These are phyloP conservation scores for Senna tora DNA, from an alignment of 306 rosid genomes.

Conservation along the genomic window DNA sequence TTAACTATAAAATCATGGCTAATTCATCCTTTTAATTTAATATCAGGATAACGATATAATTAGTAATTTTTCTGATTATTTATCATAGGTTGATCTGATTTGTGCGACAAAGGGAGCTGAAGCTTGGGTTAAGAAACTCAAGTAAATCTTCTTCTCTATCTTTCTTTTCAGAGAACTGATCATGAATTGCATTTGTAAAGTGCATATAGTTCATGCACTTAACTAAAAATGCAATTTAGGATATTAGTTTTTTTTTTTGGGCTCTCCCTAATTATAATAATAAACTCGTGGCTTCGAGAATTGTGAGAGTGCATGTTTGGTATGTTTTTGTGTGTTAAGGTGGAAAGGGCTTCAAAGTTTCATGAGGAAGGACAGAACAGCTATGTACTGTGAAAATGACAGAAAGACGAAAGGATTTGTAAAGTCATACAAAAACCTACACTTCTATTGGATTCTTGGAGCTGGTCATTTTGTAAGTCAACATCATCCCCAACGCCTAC, in stretches of 20 bases:
- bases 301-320: background rate
- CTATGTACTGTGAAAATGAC: constrained; percentile 59
- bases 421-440: constrained; percentile 67
- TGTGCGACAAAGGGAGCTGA: constrained; percentile 89
- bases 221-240: too few relatives aligned
- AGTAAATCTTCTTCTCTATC: constrained; percentile 44
- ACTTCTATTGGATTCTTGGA: constrained; percentile 93
- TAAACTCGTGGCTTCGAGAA: constrained; percentile 7
- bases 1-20: too few relatives aligned
- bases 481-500: too few relatives aligned
- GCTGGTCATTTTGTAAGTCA: constrained; percentile 97
- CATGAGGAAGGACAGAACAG: constrained; percentile 55
- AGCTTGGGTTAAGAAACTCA: constrained; percentile 85
- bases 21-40: too few relatives aligned
- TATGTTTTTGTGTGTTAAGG: constrained; percentile 37
- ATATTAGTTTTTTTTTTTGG: too few relatives aligned
- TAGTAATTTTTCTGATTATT: constrained; percentile 31
- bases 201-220: too few relatives aligned
- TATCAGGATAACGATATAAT: background rate
- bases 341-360: constrained; percentile 77
- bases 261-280: background rate
- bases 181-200: too few relatives aligned
- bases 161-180: too few relatives aligned
- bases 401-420: constrained; percentile 62
- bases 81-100: constrained; percentile 72